These are phyloP conservation scores for Pseudocercospora macadamiae DNA, from an alignment of 2,329 filamentous ascomycete genomes.

Conservation along the genomic window DNA sequence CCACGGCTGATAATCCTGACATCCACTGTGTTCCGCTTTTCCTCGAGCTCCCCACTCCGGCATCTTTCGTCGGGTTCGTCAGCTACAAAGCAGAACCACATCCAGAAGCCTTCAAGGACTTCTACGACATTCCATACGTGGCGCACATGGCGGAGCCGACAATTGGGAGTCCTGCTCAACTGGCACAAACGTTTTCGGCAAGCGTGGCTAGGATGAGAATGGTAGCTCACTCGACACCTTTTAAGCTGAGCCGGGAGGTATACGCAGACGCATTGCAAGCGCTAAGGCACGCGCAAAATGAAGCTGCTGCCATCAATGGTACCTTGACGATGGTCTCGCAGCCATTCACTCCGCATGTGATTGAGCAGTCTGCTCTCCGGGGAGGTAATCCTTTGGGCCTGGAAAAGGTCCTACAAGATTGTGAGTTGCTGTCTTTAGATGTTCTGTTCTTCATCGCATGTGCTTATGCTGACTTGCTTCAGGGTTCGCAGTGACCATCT, in stretches of 20 bases:
- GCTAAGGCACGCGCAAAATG: not conserved
- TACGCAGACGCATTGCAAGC: not conserved
- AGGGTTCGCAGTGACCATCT: not conserved
- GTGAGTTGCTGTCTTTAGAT: not conserved
- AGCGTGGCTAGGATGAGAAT: not conserved
- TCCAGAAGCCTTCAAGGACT: not conserved
- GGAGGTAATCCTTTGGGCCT: not conserved
- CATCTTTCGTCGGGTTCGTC: not conserved
- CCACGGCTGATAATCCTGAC: not conserved
- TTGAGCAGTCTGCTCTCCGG: not conserved
- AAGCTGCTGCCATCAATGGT: not conserved
- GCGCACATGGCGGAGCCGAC: not conserved
- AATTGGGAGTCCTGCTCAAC: not conserved
- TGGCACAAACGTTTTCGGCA: not conserved
- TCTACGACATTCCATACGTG: not conserved
- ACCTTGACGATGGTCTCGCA: not conserved
- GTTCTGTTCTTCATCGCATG: not conserved
- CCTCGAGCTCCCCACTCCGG: not conserved
- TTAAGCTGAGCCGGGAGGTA: not conserved
- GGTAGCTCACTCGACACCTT: not conserved
- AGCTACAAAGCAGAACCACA: not conserved
- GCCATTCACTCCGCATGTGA: not conserved
- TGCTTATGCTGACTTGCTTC: not conserved
- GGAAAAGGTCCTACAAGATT: not conserved
- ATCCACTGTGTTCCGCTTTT: not conserved